These are phyloP conservation scores for Boletus vermiculosoides DNA, from an alignment of 768 basidiomycete species.

Conservation along the genomic window DNA sequence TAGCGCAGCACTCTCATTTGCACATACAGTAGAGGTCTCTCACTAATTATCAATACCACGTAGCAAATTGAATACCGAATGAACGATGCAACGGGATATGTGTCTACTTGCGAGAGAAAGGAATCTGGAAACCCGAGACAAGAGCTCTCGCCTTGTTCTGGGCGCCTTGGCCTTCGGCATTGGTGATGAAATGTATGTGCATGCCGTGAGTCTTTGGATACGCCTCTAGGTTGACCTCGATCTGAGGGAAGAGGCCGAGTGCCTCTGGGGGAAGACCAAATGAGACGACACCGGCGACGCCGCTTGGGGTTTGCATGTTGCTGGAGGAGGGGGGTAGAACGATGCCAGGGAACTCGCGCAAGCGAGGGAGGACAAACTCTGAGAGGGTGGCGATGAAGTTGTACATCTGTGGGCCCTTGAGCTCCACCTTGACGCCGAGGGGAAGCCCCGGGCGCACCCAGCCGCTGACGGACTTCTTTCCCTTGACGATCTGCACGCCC, in stretches of 20 bases:
- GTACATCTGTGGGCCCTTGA: slow-evolving; percentile 92
- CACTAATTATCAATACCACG: slow-evolving; percentile 27
- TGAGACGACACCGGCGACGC: slow-evolving; percentile 83
- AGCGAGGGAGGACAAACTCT: slow-evolving; percentile 93
- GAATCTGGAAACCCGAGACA: slow-evolving; percentile 89
- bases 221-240: slow-evolving; percentile 89
- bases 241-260: slow-evolving; percentile 91
- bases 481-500: slow-evolving; percentile 77
- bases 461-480: slow-evolving; percentile 67
- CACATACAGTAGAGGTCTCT: slow-evolving; percentile 23
- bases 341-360: slow-evolving; percentile 88
- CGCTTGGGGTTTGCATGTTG: slow-evolving; percentile 69
- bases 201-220: slow-evolving; percentile 88
- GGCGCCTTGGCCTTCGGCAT: slow-evolving; percentile 82
- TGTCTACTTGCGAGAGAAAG: slow-evolving; percentile 58
- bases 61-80: slow-evolving; percentile 2
- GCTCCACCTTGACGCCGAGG: slow-evolving; percentile 83
- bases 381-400: slow-evolving; percentile 85
- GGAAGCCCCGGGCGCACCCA: slow-evolving; percentile 87
- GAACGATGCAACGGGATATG: neutral
- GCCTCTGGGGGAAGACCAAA: slow-evolving; percentile 84
- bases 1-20: slow-evolving; percentile 31
- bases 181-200: slow-evolving; percentile 93
- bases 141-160: slow-evolving; percentile 86
- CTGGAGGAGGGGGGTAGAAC: slow-evolving; percentile 71